These are phyloP conservation scores for Fusarium napiforme DNA, from an alignment of 2,329 filamentous ascomycete species.

Conservation along the genomic window DNA sequence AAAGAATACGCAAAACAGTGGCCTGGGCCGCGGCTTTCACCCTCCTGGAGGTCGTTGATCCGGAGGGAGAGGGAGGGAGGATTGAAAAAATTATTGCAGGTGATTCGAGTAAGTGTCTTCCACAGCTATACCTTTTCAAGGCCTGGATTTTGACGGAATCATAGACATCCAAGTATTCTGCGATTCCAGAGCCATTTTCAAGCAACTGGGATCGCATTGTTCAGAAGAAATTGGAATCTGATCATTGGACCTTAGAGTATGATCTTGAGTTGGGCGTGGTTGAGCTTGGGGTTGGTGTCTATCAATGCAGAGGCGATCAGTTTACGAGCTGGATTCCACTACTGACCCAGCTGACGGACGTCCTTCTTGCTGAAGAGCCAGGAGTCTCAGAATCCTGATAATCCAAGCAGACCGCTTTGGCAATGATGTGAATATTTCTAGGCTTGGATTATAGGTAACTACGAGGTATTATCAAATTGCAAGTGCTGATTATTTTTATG, in stretches of 20 bases:
- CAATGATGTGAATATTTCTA: no score
- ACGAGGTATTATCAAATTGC: no score
- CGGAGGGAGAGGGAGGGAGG: no score
- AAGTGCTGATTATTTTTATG: no score
- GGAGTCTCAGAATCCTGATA: fast-evolving
- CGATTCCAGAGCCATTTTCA: neutral
- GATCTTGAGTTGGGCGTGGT: neutral
- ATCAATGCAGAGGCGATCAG: neutral
- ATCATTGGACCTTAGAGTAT: no score
- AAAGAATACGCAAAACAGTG: no score
- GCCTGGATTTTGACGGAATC: neutral
- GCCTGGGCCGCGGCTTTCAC: no score
- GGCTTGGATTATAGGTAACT: no score
- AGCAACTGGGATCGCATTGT: neutral
- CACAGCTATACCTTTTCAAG: neutral
- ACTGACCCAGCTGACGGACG: neutral
- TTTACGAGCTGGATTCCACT: neutral
- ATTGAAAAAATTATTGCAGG: no score
- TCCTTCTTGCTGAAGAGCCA: neutral
- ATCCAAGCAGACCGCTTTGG: no score
- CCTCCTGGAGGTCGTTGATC: no score
- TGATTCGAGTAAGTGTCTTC: neutral
- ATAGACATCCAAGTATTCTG: neutral
- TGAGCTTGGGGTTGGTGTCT: neutral
- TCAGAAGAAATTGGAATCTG: no score